A percentile compares a stretch with the other conserved stretches of the same genome.
phyloP scores from a whole-genome alignment of 2,329 filamentous ascomycete species.

The Beauveria varroae region DNA sequence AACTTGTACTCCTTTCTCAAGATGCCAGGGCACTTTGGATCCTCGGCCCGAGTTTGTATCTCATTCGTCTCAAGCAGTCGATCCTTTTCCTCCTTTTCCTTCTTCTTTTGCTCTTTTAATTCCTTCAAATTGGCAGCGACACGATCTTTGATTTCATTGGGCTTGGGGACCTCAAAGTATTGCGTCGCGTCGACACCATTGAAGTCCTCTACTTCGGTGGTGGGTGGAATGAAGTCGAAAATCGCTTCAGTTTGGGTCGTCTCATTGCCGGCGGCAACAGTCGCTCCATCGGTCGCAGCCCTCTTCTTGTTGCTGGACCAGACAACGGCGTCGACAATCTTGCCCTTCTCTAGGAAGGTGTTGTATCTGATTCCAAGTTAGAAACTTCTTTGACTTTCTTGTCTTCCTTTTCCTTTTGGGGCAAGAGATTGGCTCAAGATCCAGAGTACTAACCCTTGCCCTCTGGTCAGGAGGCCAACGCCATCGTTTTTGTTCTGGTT shows the following conservation, averaged over 20 bases:
- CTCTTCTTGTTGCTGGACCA: neutral
- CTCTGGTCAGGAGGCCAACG: neutral
- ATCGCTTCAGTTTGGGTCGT: neutral
- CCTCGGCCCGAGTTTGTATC: too few relatives aligned
- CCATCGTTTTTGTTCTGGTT: neutral
- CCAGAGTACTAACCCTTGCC: neutral
- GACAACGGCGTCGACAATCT: neutral
- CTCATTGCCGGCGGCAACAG: neutral
- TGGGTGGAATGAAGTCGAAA: neutral
- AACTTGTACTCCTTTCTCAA: too few relatives aligned
- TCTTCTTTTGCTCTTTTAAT: too few relatives aligned
- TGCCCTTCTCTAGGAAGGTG: neutral
- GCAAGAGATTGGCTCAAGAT: neutral
- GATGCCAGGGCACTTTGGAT: too few relatives aligned
- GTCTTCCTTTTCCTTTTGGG: neutral
- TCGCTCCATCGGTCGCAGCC: neutral
- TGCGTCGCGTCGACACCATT: too few relatives aligned
- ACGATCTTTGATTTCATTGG: too few relatives aligned
- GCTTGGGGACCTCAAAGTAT: too few relatives aligned
- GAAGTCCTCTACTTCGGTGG: too few relatives aligned
- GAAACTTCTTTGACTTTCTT: neutral
- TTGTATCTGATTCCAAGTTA: neutral
- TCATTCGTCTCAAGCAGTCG: too few relatives aligned
- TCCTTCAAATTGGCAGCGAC: too few relatives aligned
- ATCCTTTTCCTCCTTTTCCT: too few relatives aligned